Evolutionary conservation across 495 filamentous ascomycete genomes (phyloP).

Genomic region (Penicillium samsonianum): DNA sequence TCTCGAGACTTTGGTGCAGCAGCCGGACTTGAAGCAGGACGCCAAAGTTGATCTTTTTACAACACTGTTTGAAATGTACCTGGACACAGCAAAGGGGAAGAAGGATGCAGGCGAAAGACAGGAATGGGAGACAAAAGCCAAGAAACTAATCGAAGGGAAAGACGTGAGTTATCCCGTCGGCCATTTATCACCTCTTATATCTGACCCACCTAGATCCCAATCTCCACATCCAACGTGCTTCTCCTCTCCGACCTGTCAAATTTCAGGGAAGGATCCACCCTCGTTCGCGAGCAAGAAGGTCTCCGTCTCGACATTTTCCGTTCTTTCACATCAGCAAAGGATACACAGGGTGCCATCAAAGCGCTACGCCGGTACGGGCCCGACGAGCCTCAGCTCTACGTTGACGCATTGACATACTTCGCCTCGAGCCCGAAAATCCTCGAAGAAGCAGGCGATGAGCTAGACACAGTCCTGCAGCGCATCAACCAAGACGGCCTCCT

Average conservation of each 20-base stretch:
- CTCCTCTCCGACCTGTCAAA: slow-evolving; percentile 88
- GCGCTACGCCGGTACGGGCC: slow-evolving; percentile 89
- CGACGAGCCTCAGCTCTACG: slow-evolving; percentile 89
- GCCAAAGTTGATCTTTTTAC: slow-evolving; percentile 89
- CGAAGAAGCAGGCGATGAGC: slow-evolving; percentile 79
- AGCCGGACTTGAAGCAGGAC: slow-evolving; percentile 63
- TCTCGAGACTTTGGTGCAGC: slow-evolving; percentile 77
- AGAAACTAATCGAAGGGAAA: slow-evolving; percentile 74
- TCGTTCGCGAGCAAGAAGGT: slow-evolving; percentile 92
- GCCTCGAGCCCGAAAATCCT: slow-evolving; percentile 80
- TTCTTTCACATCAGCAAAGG: slow-evolving; percentile 90
- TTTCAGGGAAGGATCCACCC: slow-evolving; percentile 85
- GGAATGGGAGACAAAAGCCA: slow-evolving; percentile 89
- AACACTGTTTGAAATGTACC: slow-evolving; percentile 96
- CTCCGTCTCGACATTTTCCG: slow-evolving; percentile 94
- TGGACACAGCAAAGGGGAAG: slow-evolving; percentile 79
- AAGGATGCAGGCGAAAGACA: slow-evolving; percentile 65
- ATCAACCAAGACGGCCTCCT: slow-evolving; percentile 91
- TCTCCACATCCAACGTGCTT: slow-evolving; percentile 92
- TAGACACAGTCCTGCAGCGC: slow-evolving; percentile 75
- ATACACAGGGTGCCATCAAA: slow-evolving; percentile 85
- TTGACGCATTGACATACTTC: slow-evolving; percentile 90
- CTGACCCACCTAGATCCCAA: slow-evolving; percentile 60
- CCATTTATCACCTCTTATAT: not conserved
- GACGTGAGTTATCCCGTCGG: slow-evolving; percentile 46